phyloP scores from a whole-genome alignment of 2,329 filamentous ascomycete genomes.

The Pseudopithomyces maydicus region DNA sequence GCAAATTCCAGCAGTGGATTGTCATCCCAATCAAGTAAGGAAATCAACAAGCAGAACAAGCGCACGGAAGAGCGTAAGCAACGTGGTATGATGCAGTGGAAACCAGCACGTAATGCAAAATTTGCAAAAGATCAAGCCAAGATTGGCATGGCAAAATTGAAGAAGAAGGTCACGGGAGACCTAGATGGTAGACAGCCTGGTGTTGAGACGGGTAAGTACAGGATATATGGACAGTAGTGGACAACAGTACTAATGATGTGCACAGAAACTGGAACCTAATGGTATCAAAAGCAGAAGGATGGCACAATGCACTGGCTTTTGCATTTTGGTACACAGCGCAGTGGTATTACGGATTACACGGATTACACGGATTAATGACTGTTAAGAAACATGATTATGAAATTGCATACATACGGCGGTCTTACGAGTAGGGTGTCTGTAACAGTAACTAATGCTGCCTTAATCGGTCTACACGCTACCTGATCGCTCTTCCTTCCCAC shows the following conservation, averaged over 20 bases:
- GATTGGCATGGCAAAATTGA: slow-evolving; percentile 75
- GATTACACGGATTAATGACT: neutral
- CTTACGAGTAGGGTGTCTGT: neutral
- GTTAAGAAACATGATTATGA: neutral
- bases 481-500: neutral
- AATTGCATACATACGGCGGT: neutral
- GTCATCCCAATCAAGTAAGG: slow-evolving; percentile 50
- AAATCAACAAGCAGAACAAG: slow-evolving; percentile 70
- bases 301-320: neutral
- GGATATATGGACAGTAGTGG: slow-evolving; percentile 23
- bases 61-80: slow-evolving; percentile 81
- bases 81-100: slow-evolving; percentile 93
- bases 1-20: slow-evolving; percentile 6
- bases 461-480: neutral
- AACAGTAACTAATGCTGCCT: neutral
- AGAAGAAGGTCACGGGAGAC: slow-evolving; percentile 71
- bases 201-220: slow-evolving; percentile 69
- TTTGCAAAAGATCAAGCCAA: slow-evolving; percentile 90
- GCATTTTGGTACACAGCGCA: neutral
- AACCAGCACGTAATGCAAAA: slow-evolving; percentile 79
- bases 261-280: slow-evolving; percentile 31
- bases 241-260: slow-evolving; percentile 14
- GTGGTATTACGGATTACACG: neutral
- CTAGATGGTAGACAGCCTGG: slow-evolving; percentile 84
- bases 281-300: neutral